Percentiles rank a stretch among this genome's conserved stretches.
These are phyloP conservation scores for Hypsizygus ulmarius DNA, from an alignment of 1,284 basidiomycete species.

Conservation along the genomic window DNA sequence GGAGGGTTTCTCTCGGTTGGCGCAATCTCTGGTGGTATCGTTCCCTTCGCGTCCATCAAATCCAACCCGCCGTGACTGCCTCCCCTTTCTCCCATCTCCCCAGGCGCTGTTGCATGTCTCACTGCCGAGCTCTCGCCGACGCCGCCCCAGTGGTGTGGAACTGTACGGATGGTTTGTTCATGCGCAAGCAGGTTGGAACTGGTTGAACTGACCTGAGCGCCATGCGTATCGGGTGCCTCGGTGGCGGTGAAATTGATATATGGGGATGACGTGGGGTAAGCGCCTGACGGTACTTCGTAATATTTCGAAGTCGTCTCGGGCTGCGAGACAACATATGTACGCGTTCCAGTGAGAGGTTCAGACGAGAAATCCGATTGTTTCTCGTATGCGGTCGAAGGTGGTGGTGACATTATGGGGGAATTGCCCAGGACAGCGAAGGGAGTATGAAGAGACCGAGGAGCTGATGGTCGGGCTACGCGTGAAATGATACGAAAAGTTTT, in stretches of 20 bases:
- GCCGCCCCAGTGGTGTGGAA: conserved; percentile 40
- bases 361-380: conserved; percentile 52
- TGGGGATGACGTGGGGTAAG: conserved; percentile 56
- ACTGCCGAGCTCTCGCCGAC: conserved; percentile 47
- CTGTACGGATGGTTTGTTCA: conserved; percentile 40
- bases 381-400: conserved; percentile 43
- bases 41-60: conserved; percentile 33
- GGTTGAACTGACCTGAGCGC: conserved; percentile 42
- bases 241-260: conserved; percentile 46
- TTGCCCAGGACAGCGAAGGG: conserved; percentile 52
- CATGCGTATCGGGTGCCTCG: conserved; percentile 34
- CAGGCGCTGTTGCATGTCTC: conserved; percentile 40
- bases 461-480: conserved; percentile 9
- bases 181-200: conserved; percentile 41
- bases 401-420: conserved; percentile 30
- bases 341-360: conserved; percentile 47
- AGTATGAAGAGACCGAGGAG: conserved; percentile 53
- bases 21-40: conserved; percentile 30
- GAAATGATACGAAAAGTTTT: conserved; percentile 13
- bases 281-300: conserved; percentile 65
- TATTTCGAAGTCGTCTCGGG: conserved; percentile 56
- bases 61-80: conserved; percentile 41
- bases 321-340: conserved; percentile 65
- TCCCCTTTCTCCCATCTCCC: conserved; percentile 40
- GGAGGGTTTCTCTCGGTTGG: conserved; percentile 46